These are phyloP conservation scores for Aureobasidium uvarum DNA, from an alignment of 2,329 filamentous ascomycete genomes.

Conservation along the genomic window DNA sequence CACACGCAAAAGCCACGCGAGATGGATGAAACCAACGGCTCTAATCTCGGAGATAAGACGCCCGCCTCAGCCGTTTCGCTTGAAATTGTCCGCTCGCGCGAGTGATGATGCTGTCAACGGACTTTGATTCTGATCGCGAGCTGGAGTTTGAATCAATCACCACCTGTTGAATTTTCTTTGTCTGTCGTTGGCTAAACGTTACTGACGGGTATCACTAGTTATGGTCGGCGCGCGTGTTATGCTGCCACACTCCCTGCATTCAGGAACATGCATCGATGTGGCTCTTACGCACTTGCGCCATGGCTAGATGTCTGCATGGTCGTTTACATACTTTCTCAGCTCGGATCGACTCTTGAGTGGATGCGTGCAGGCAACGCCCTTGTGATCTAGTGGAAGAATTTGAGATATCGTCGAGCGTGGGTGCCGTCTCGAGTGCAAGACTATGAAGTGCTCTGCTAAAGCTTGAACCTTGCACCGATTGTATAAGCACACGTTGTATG, in stretches of 20 bases:
- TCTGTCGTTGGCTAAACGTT: too few species aligned
- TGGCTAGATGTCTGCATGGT: constrained; percentile 17
- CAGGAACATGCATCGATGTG: constrained; percentile 5
- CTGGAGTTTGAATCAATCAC: too few species aligned
- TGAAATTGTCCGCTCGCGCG: not conserved
- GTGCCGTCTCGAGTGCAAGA: not conserved
- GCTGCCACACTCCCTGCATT: constrained; percentile 12
- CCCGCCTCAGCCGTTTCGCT: not conserved
- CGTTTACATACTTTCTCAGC: not conserved
- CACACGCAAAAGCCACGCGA: constrained; percentile 20
- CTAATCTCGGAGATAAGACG: not conserved
- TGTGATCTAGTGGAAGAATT: not conserved
- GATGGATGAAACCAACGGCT: not conserved
- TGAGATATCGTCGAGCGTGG: not conserved
- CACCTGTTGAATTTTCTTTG: too few species aligned
- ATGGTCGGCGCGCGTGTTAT: not conserved
- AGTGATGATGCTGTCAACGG: not conserved
- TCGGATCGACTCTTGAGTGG: not conserved
- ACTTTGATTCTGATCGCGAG: not conserved
- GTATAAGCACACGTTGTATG: too few species aligned
- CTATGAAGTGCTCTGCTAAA: not conserved
- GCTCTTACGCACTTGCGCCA: constrained; percentile 14
- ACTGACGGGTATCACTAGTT: not conserved
- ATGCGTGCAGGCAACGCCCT: not conserved
- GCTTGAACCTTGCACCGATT: not conserved